phyloP scores from a whole-genome alignment of 1,139 yeast genomes.

The Blastobotrys capitulatus region DNA sequence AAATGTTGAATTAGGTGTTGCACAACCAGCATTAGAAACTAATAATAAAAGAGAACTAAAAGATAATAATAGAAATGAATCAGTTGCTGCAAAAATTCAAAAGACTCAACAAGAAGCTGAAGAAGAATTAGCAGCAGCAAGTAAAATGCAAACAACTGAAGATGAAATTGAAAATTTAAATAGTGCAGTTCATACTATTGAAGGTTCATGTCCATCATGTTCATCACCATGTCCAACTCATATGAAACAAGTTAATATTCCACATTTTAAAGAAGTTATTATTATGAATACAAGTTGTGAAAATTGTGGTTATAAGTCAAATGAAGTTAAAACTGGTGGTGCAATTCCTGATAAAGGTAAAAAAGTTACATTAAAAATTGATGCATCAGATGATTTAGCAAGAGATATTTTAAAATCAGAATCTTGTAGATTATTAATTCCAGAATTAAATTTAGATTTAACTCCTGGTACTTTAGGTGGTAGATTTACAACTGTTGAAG shows the following conservation, averaged over 20 bases:
- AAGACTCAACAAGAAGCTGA: slow-evolving; percentile 41
- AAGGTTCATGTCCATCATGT: slow-evolving; percentile 91
- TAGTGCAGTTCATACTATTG: slow-evolving; percentile 89
- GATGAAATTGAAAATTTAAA: slow-evolving; percentile 62
- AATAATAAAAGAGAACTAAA: slow-evolving; percentile 15
- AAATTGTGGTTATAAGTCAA: slow-evolving; percentile 90
- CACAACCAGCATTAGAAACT: slow-evolving; percentile 19
- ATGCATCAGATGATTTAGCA: slow-evolving; percentile 89
- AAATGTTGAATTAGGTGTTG: slow-evolving; percentile 79
- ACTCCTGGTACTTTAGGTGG: slow-evolving; percentile 98
- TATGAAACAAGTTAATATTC: slow-evolving; percentile 95
- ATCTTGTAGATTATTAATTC: slow-evolving; percentile 79
- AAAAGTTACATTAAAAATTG: slow-evolving; percentile 64
- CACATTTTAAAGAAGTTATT: slow-evolving; percentile 96
- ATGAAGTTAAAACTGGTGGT: slow-evolving; percentile 98
- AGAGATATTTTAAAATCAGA: slow-evolving; percentile 94
- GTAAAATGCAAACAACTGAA: not conserved
- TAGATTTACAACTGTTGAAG: slow-evolving; percentile 94
- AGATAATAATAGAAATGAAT: slow-evolving; percentile 19
- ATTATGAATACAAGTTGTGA: slow-evolving; percentile 95
- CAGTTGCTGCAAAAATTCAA: slow-evolving; percentile 29
- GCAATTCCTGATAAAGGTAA: slow-evolving; percentile 86
- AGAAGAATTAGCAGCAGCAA: not conserved
- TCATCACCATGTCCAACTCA: slow-evolving; percentile 72
- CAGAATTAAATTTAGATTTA: slow-evolving; percentile 85